phyloP scores from a whole-genome alignment of 2,329 filamentous ascomycete genomes.

The Macroventuria anomochaeta region DNA sequence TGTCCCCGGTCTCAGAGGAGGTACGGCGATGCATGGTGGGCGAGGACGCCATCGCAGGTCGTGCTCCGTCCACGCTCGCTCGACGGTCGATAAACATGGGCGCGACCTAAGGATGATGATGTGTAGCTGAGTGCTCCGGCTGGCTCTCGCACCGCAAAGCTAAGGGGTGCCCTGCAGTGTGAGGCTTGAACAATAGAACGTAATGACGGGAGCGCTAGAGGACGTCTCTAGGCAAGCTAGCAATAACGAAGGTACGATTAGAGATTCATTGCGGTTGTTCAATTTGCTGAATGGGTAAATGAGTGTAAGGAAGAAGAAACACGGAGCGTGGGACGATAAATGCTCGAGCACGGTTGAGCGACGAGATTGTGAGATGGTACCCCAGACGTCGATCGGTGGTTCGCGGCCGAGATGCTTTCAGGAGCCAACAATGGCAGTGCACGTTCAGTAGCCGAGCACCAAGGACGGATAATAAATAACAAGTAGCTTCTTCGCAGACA shows the following conservation, averaged over 20 bases:
- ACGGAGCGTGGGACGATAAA: constrained; percentile 10
- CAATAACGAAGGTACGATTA: constrained; percentile 7
- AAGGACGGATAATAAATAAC: constrained; percentile 13
- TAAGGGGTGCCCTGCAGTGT: constrained; percentile 26
- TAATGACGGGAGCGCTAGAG: constrained; percentile 19
- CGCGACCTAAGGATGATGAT: constrained; percentile 1
- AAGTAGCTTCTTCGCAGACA: not conserved
- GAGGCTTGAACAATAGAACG: constrained; percentile 22
- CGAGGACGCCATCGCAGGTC: constrained; percentile 9
- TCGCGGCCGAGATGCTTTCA: constrained; percentile 16
- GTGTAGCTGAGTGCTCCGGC: constrained; percentile 16
- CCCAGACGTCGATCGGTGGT: constrained; percentile 18
- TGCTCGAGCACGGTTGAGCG: constrained; percentile 12
- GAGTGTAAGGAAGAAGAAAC: constrained; percentile 3
- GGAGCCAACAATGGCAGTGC: constrained; percentile 7
- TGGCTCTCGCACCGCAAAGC: constrained; percentile 21
- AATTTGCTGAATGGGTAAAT: not conserved
- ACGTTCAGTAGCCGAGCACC: constrained; percentile 13
- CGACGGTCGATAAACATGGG: constrained; percentile 6
- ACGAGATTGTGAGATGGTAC: constrained; percentile 17
- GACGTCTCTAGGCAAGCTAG: constrained; percentile 13
- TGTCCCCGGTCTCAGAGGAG: constrained; percentile 43
- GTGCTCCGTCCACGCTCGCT: constrained; percentile 13
- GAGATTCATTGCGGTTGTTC: constrained; percentile 14
- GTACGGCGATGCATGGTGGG: constrained; percentile 44